These are phyloP conservation scores for Vachellia pachyceras DNA, from an alignment of 306 rosid genomes.

Conservation along the genomic window DNA sequence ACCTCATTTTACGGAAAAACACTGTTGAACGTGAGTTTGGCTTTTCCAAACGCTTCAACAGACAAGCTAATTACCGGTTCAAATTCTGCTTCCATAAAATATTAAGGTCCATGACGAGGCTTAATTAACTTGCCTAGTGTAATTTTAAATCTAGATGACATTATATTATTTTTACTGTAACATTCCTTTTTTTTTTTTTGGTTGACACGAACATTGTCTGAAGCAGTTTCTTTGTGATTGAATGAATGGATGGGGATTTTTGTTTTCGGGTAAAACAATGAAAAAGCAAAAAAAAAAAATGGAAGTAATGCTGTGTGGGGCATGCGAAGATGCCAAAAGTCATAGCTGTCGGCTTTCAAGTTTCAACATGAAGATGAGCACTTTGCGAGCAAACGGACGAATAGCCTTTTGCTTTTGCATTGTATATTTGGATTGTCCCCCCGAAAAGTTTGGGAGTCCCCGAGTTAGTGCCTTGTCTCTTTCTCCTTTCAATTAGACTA, in stretches of 20 bases:
- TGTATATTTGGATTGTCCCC: too few species aligned
- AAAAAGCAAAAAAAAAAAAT: too few species aligned
- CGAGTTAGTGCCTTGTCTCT: neutral
- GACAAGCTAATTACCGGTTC: too few species aligned
- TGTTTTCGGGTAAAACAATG: neutral
- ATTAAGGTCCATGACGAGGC: neutral
- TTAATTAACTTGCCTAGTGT: neutral
- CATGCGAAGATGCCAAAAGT: neutral
- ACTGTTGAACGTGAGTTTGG: too few species aligned
- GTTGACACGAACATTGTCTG: too few species aligned
- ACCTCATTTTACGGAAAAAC: too few species aligned
- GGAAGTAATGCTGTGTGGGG: neutral
- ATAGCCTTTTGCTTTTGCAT: neutral
- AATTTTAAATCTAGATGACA: neutral
- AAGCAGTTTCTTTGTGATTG: neutral
- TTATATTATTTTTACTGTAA: neutral
- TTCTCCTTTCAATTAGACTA: neutral
- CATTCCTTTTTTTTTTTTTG: neutral
- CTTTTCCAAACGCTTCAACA: too few species aligned
- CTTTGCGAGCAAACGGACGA: neutral
- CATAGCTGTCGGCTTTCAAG: neutral
- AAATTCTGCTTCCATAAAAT: neutral
- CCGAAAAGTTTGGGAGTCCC: slow-evolving; percentile 16
- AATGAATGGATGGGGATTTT: neutral
- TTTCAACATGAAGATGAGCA: neutral